These are phyloP conservation scores for Xylariaceae sp. DNA, from an alignment of 2,329 filamentous ascomycete genomes.

Conservation along the genomic window DNA sequence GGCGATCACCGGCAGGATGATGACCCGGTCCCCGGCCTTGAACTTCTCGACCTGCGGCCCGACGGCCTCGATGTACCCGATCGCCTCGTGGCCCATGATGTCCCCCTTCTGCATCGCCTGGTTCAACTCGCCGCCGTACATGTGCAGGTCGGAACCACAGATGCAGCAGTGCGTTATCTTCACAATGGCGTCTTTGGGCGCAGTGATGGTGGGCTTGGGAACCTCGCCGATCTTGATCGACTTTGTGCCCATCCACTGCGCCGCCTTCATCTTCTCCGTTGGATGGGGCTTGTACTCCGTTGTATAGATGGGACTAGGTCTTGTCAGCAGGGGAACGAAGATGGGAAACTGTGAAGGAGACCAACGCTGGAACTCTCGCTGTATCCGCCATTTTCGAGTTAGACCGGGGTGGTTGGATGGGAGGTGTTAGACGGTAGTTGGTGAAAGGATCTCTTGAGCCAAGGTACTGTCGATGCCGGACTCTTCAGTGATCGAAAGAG, in stretches of 20 bases:
- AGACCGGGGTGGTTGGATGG: too few species aligned
- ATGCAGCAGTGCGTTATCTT: conserved; percentile 62
- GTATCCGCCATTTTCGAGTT: too few species aligned
- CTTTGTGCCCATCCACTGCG: conserved; percentile 79
- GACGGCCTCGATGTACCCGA: conserved; percentile 46
- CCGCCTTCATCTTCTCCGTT: conserved; percentile 71
- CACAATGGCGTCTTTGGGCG: conserved; percentile 69
- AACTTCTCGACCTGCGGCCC: conserved; percentile 48
- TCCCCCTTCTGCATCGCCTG: conserved; percentile 58
- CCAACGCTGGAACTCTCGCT: too few species aligned
- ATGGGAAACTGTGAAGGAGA: too few species aligned
- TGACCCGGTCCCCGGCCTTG: conserved; percentile 60
- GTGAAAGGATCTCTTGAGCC: too few species aligned
- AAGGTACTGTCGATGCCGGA: too few species aligned
- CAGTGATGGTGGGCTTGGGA: conserved; percentile 63
- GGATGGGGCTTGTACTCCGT: too few species aligned
- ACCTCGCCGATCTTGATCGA: conserved; percentile 61
- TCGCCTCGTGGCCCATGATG: conserved; percentile 59
- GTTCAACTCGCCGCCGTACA: conserved; percentile 46
- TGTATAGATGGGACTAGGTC: too few species aligned
- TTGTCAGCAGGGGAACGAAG: too few species aligned
- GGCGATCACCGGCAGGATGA: conserved; percentile 82
- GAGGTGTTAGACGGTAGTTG: too few species aligned
- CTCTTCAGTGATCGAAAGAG: too few species aligned
- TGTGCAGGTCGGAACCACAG: conserved; percentile 51